Evolutionary conservation across 169 alveolate genomes (phyloP), one percentile per base, ranked within the genome.

Genomic region (Eimeria mitis): DNA sequence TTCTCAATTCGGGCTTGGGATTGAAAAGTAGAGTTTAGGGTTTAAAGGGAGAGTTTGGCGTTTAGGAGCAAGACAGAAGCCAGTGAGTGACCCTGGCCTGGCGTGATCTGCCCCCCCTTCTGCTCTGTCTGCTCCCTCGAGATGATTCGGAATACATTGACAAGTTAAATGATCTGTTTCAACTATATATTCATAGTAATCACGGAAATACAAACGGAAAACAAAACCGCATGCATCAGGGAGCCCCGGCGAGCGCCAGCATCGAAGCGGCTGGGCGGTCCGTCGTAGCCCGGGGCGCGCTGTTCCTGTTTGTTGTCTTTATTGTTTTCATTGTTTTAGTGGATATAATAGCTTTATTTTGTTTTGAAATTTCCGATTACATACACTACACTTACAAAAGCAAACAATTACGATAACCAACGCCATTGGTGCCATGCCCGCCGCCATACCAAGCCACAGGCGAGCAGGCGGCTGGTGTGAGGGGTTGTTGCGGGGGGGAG

Each of bases 171-270:
- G 16, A 71, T 34, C 8, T 13, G 13, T 71, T 71, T 71, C 81
- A 71, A 8, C 25, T 8, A 8, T 3, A n/a, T 13, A 40, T 28
- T 28, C 2, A 13, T 47, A 14, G 6, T 71, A 31, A 4, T 3
- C 14, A 42, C 37, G 54, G 31, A 42, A 40, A 78, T 9, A 25
- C 56, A 3, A 25, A 78, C 70, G 9, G 28, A n/a, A 9, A 44
- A n/a, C 21, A 9, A 13, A 7, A 28, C 70, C 25, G 89, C 89
- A 78, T 78, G 83, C 83, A 37, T 0, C 34, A 28, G 6, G 68
- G 89, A 28, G 63, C 65, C 89, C 89, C 65, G 40, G 70, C 25
- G 89, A 49, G 89, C 68, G 89, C 34, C 28, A 42, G 89, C 68
- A 78, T 78, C 89, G 89, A 78, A 16, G 83, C 40, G 83, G 83